A percentile compares a stretch with the other conserved stretches of the same genome.
These are phyloP conservation scores for Stagonosporopsis rhizophila DNA, from an alignment of 2,329 filamentous ascomycete genomes.

Conservation along the genomic window DNA sequence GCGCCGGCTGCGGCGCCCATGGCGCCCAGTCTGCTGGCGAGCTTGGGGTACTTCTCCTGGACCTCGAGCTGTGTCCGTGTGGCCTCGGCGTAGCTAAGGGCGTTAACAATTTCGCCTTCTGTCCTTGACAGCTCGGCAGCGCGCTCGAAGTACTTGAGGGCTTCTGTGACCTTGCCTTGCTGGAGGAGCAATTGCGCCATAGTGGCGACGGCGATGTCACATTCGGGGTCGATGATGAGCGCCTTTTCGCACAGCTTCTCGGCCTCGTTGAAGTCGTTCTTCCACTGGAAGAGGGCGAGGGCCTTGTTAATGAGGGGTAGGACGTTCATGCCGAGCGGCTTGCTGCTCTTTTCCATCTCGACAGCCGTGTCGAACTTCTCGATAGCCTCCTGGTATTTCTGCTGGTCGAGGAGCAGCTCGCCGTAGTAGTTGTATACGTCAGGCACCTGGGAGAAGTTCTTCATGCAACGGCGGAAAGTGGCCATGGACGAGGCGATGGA, in stretches of 20 bases:
- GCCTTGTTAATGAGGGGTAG: slow-evolving; percentile 98
- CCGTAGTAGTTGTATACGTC: slow-evolving; percentile 99
- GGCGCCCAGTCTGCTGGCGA: slow-evolving; percentile 55
- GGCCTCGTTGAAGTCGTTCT: slow-evolving; percentile 92
- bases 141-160: slow-evolving; percentile 95
- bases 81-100: slow-evolving; percentile 94
- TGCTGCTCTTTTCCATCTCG: slow-evolving; percentile 94
- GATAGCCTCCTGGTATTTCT: slow-evolving; percentile 92
- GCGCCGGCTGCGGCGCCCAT: slow-evolving; percentile 51
- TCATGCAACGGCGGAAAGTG: slow-evolving; percentile 95
- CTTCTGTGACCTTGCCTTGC: slow-evolving; percentile 95
- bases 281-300: slow-evolving; percentile 96
- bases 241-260: slow-evolving; percentile 98
- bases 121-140: slow-evolving; percentile 94
- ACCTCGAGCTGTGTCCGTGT: slow-evolving; percentile 91
- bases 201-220: slow-evolving; percentile 96
- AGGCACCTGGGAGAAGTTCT: slow-evolving; percentile 96
- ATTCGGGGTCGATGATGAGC: slow-evolving; percentile 96
- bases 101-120: slow-evolving; percentile 94
- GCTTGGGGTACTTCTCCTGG: slow-evolving; percentile 62
- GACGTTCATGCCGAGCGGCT: slow-evolving; percentile 96
- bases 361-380: slow-evolving; percentile 99
- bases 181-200: slow-evolving; percentile 98
- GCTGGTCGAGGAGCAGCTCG: slow-evolving; percentile 94
- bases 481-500: slow-evolving; percentile 98